Evolutionary conservation across 352 stramenopile species (phyloP).

Genomic region (Phytophthora rubi): DNA sequence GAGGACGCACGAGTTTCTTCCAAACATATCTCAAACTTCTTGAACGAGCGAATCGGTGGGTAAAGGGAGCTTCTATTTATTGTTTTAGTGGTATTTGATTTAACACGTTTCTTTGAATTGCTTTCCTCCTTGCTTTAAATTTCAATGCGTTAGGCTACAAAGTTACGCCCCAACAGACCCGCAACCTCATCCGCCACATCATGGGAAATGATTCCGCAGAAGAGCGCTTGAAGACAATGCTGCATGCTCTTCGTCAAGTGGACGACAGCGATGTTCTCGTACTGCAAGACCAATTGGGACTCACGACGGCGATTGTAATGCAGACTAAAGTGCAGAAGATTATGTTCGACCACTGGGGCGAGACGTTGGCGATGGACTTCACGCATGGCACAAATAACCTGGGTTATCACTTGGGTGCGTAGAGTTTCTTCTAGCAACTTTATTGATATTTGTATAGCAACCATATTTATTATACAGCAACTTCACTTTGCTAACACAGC

Average conservation of each 20-base stretch:
- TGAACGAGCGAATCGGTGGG: slow-evolving; percentile 17
- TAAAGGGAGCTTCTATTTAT: background rate
- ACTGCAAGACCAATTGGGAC: no score
- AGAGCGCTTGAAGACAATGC: slow-evolving; percentile 13
- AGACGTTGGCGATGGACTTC: no score
- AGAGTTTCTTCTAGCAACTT: slow-evolving; percentile 6
- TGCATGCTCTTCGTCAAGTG: slow-evolving; percentile 17
- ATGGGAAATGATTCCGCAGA: slow-evolving; percentile 14
- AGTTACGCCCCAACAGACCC: slow-evolving; percentile 17
- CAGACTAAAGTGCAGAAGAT: no score
- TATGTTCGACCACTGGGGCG: no score
- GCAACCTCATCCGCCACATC: slow-evolving; percentile 20
- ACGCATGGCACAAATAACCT: no score
- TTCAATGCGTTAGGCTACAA: slow-evolving; percentile 1
- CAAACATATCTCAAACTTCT: slow-evolving; percentile 12
- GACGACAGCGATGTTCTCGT: slow-evolving; percentile 15
- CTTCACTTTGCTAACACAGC: background rate
- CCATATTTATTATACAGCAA: background rate
- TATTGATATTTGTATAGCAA: slow-evolving; percentile 1
- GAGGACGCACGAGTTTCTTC: slow-evolving; percentile 6
- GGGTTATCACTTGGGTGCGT: slow-evolving; percentile 24
- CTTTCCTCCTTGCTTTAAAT: no score
- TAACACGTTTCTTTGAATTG: no score
- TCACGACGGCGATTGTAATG: no score
- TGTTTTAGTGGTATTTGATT: no score